Evolutionary conservation across 345 rosid species (phyloP), one percentile per base, ranked within the genome.

Genomic region (Aquilaria malaccensis): DNA sequence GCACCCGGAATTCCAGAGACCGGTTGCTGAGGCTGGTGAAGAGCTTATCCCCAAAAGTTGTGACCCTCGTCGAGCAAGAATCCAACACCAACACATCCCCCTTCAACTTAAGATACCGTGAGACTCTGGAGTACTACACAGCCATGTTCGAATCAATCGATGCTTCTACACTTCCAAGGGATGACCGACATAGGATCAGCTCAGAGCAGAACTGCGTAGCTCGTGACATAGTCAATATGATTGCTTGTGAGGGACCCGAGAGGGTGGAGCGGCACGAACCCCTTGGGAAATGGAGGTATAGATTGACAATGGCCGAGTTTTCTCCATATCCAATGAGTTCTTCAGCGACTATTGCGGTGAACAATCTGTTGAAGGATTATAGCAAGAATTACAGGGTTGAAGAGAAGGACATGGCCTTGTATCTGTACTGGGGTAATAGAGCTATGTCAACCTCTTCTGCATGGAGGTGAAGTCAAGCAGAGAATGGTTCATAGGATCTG

Each of bases 121-220:
- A 86, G 72, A 82, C 85, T 14, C 68, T 89, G 10, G 91, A 84
- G 15, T 86, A 84, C 69, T 89, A 86, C 70, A 67, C 76, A n/a
- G 93, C 96, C 0, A 89, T 86, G 94, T 84, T 89, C 49, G 94
- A 89, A 74, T 84, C 85, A 33, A 89, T 86, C 46, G 94, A 84
- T 62, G 91, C 64, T 10, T 84, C 72, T 2, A 9, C 7, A 9
- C 48, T 83, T 33, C 67, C 84, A 15, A 70, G 84, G 74, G 80
- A 84, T 52, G 91, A 82, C 77, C 78, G 67, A 72, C 80, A 77
- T 73, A 78, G 91, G 59, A 86, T 89, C 59, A 84, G 75, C 5
- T 89, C 94, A 7, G 96, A 89, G 78, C 94, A 86, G 66, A 87
- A 89, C 62, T 86, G 96, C 45, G 91, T 86, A 59, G 96, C 96